phyloP scores from a whole-genome alignment of 306 rosid genomes.

The Prunus mira region DNA sequence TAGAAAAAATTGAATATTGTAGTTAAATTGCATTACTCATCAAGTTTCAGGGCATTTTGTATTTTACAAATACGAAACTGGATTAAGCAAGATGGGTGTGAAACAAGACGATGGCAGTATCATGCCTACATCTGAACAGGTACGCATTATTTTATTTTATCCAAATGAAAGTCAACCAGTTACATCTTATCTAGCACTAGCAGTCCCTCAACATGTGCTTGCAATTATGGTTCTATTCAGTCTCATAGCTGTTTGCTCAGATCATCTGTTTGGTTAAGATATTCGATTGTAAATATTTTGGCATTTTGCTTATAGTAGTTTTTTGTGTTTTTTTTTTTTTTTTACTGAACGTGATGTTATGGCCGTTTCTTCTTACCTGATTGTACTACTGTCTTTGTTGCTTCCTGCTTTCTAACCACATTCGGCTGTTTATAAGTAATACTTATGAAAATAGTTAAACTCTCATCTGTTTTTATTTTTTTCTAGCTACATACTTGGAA shows the following conservation, averaged over 20 bases:
- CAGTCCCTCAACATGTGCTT: neutral
- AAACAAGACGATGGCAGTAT: slow-evolving; percentile 11
- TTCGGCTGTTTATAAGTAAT: neutral
- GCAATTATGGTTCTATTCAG: neutral
- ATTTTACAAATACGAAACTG: neutral
- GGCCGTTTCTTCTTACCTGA: neutral
- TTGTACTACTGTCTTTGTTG: neutral
- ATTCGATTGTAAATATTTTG: neutral
- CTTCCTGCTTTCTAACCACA: neutral
- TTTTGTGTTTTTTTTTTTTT: neutral
- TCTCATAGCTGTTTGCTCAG: neutral
- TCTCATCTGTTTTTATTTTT: neutral
- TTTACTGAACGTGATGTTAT: neutral
- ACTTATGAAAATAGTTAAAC: neutral
- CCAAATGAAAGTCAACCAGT: neutral
- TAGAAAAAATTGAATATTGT: neutral
- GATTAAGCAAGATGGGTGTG: slow-evolving; percentile 20
- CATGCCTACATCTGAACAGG: slow-evolving; percentile 17
- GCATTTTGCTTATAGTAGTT: neutral
- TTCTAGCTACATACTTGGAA: neutral
- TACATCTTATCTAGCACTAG: neutral
- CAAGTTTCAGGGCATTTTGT: slow-evolving; percentile 9
- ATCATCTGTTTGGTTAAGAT: neutral
- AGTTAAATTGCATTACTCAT: neutral
- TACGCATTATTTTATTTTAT: neutral